These are phyloP conservation scores for Tuber magnatum DNA, from an alignment of 495 filamentous ascomycete species.

Conservation along the genomic window DNA sequence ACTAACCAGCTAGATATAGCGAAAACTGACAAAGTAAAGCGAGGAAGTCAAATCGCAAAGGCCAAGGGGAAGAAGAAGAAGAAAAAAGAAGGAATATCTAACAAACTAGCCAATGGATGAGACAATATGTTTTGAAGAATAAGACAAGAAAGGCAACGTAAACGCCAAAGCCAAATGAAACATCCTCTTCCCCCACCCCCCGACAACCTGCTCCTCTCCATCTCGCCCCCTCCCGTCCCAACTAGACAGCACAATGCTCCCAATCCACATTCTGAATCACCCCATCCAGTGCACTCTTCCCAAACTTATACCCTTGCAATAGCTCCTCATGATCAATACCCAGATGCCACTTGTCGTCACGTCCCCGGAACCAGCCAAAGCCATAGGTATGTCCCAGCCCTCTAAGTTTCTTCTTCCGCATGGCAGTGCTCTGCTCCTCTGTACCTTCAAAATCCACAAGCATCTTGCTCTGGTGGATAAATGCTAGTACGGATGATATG, in stretches of 20 bases:
- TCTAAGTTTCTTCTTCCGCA: constrained; percentile 53
- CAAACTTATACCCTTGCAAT: constrained; percentile 53
- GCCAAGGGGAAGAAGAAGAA: neutral
- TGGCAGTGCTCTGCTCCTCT: constrained; percentile 51
- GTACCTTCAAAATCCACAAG: constrained; percentile 62
- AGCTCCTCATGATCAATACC: constrained; percentile 67
- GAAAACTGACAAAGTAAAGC: neutral
- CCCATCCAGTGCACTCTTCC: constrained; percentile 25
- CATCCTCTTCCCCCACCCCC: neutral
- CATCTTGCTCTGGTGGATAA: constrained; percentile 69
- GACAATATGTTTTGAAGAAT: neutral
- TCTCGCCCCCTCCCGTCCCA: neutral
- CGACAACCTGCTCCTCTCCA: neutral
- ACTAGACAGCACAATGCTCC: neutral
- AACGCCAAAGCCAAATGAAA: neutral
- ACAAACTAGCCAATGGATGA: neutral
- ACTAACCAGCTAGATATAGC: neutral
- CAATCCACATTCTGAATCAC: neutral
- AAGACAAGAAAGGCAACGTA: neutral
- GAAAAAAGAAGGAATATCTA: neutral
- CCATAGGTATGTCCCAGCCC: constrained; percentile 57
- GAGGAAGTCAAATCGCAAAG: neutral
- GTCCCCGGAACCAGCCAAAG: constrained; percentile 62
- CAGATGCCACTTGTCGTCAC: constrained; percentile 59
- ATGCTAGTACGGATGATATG: constrained; percentile 63